phyloP scores from a whole-genome alignment of 108 stramenopile species.

The Conticribra weissflogii region DNA sequence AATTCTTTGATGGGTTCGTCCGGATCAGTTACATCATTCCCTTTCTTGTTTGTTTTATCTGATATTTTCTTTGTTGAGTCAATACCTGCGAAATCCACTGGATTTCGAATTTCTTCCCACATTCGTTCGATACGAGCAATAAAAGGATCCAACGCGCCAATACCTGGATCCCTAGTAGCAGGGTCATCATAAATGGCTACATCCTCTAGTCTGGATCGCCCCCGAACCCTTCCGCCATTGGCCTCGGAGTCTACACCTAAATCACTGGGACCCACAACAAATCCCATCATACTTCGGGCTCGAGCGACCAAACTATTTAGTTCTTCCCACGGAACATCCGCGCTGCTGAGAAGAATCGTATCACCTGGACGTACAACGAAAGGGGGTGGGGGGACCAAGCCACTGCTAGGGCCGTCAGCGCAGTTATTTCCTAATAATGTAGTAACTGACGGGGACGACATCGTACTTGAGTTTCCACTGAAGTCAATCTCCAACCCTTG shows the following conservation, averaged over 20 bases:
- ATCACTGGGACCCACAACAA: background rate
- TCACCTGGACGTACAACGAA: conserved; percentile 56
- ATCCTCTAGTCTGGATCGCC: background rate
- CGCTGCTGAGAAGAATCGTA: conserved; percentile 52
- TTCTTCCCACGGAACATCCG: conserved; percentile 38
- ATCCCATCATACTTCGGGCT: background rate
- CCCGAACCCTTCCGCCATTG: conserved; percentile 5
- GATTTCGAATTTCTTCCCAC: conserved; percentile 56
- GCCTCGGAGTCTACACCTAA: background rate
- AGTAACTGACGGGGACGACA: conserved; percentile 4
- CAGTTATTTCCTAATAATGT: background rate
- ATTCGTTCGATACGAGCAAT: conserved; percentile 67
- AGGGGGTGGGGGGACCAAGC: conserved; percentile 26
- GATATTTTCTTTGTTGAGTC: conserved; percentile 23
- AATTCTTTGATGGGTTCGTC: background rate
- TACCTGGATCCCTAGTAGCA: conserved; percentile 34
- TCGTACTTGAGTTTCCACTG: background rate
- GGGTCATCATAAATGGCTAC: conserved; percentile 36
- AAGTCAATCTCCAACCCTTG: conserved; percentile 40
- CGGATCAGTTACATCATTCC: background rate
- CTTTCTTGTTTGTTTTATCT: conserved; percentile 37
- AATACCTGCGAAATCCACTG: background rate
- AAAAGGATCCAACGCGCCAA: conserved; percentile 54
- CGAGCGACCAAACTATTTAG: conserved; percentile 5
- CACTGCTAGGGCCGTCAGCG: conserved; percentile 10